Evolutionary conservation across 192 early-diverging fungal genomes (phyloP).

Genomic region (Allomyces macrogynus): DNA sequence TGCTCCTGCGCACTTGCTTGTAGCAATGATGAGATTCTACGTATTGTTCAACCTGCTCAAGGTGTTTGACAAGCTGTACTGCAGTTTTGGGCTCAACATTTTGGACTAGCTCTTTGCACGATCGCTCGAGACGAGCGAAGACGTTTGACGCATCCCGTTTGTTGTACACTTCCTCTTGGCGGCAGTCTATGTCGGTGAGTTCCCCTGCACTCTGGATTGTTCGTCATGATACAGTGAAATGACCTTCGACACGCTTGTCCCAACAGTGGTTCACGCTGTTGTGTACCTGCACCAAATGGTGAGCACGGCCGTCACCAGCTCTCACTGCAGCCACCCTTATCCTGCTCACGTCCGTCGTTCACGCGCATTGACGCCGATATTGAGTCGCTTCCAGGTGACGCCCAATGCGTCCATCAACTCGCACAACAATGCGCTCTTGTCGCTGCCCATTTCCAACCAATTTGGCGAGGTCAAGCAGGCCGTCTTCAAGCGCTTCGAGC

Average conservation of each 20-base stretch:
- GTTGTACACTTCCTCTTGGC: too few species aligned
- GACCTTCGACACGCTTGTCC: too few species aligned
- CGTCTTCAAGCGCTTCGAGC: constrained; percentile 93
- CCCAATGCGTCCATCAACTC: constrained; percentile 92
- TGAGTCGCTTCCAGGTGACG: constrained; percentile 15
- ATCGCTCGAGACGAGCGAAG: too few species aligned
- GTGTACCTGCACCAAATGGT: constrained; percentile 89
- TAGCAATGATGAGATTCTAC: constrained; percentile 83
- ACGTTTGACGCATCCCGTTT: too few species aligned
- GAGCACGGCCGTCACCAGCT: not conserved
- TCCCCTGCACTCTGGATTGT: too few species aligned
- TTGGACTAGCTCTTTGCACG: constrained; percentile 83
- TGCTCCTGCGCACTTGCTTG: too few species aligned
- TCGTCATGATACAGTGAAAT: too few species aligned
- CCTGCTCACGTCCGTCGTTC: too few species aligned
- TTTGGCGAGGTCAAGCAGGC: constrained; percentile 96
- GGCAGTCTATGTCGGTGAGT: too few species aligned
- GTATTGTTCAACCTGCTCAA: constrained; percentile 93
- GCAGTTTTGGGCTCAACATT: constrained; percentile 84
- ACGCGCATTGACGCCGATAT: too few species aligned
- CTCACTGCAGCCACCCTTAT: too few species aligned
- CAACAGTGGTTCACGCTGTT: constrained; percentile 59
- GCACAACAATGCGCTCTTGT: constrained; percentile 80
- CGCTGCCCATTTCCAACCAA: constrained; percentile 83
- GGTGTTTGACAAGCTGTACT: constrained; percentile 79